phyloP scores from a whole-genome alignment of 202 grass and related monocot genomes.

The Cymbopogon flexuosus region DNA sequence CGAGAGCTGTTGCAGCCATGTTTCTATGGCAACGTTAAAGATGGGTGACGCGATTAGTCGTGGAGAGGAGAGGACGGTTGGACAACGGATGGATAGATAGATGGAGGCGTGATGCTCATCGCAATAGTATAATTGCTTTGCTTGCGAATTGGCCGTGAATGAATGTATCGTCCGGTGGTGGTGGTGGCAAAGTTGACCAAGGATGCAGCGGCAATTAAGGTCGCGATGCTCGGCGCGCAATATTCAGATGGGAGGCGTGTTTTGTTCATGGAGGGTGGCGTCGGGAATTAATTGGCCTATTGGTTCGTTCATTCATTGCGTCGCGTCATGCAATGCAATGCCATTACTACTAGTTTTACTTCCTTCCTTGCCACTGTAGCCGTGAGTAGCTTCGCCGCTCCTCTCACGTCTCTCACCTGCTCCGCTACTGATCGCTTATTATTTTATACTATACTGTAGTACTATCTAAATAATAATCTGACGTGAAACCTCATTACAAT shows the following conservation, averaged over 20 bases:
- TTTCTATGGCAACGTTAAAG: neutral
- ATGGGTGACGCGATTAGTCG: neutral
- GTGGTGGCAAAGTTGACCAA: conserved; percentile 53
- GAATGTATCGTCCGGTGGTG: neutral
- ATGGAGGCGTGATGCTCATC: neutral
- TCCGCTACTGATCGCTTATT: neutral
- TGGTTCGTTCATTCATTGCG: conserved; percentile 29
- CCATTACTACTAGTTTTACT: neutral
- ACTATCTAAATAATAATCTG: neutral
- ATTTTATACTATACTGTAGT: neutral
- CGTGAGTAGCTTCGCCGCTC: neutral
- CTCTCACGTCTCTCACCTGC: neutral
- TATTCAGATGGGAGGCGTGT: neutral
- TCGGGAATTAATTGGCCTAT: conserved; percentile 18
- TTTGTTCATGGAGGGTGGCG: neutral
- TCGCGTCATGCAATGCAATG: conserved; percentile 34
- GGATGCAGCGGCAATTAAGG: conserved; percentile 30
- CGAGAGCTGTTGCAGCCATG: neutral
- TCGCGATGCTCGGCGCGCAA: neutral
- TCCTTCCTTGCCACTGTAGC: neutral
- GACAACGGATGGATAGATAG: too few species aligned
- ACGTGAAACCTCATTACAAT: neutral
- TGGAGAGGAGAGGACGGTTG: neutral
- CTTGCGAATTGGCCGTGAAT: neutral
- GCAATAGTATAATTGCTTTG: neutral